Base-by-base conservation (phyloP, 140 eudicot species). In the Bidens hawaiensis region DNA sequence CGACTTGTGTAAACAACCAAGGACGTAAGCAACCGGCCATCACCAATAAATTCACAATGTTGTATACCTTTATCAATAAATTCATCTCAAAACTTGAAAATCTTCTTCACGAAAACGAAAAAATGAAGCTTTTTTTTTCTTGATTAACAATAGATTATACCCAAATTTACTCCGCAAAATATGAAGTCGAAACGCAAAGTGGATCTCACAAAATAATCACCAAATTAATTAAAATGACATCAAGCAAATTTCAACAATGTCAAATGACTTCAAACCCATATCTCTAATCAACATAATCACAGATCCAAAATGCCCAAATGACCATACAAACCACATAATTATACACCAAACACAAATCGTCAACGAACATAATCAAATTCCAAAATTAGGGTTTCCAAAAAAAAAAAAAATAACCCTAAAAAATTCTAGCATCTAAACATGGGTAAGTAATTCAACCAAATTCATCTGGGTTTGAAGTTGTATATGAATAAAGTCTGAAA, bases 361-460 rank as follows among this genome's bases (percentile, higher is more conserved):
- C 23, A 22, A 27, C n/a, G 25, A 25, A 24, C 2, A 51, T 34
- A 23, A 18, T 51, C 31, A 51, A 2, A 31, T 22, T 51, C 42
- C 4, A 2, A 15, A 48, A 60, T 60, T 70, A 70, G 75, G 75
- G 75, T 60, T 70, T n/a, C n/a, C n/a, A n/a, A n/a, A n/a, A n/a
- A n/a, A 0, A 7, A 52, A 4, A 8, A 4, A 63, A 64, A 64
- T 27, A 30, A 3, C 19, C 31, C 18, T 46, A 69, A n/a, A 52
- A 36, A 36, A 18, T 15, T n/a, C 18, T 26, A 18, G 38, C 59
- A 57, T 68, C 49, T 43, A 43, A 19, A 23, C 48, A 45, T 57
- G 25, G 16, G 9, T 1, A 27, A 60, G 11, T 7, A 33, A 19
- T 33, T 33, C 42, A 31, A 31, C 16, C n/a, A n/a, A 16, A 33